Evolutionary conservation across 371 early-diverging fungal species (phyloP), one percentile per base, ranked within the genome.

Genomic region (Polyrhizophydium stewartii): DNA sequence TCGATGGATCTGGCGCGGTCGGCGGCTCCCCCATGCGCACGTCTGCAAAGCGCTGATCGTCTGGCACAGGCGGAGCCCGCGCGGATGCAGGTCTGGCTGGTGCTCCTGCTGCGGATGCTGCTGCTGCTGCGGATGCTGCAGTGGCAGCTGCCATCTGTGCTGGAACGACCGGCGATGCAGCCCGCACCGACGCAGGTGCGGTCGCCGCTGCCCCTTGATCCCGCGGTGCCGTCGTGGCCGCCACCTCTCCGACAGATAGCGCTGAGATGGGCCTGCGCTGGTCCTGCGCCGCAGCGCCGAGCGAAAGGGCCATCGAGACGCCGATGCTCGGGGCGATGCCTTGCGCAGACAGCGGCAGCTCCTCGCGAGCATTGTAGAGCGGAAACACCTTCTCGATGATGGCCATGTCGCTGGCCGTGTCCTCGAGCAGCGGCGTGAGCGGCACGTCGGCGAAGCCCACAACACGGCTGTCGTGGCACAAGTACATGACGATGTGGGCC

Each of bases 401-500:
- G 22, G 27, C 9, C 31, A 32, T 50, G 40, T 1, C 56, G 30
- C 49, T 41, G 5, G 37, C 35, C 2, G 25, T 24, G 38, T 51
- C 35, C 13, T 38, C 41, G 13, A 37, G 52, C 35, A 75, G 33
- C 10, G 33, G 49, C 27, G 45, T n/a, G 25, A 73, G 40, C 13
- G 67, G 56, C 1, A 74, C 59, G 33, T 72, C 72, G 2, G 73
- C 64, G 52, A 67, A 69, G 1, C 79, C 79, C 1, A 76, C 35
- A 21, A 72, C 69, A 21, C 45, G 61, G 25, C 27, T 24, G 24
- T 40, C 63, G 3, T 30, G 5, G 46, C 72, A 68, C 13, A 76
- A 57, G 31, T 72, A 66, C 35, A 80, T 62, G 13, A 62, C 55
- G 0, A 80, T 50, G 1, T 37, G 58, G 13, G 58, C 64, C 24